Conservation (phyloP, 306 rosid species). For the Sindora glabra region DNA sequence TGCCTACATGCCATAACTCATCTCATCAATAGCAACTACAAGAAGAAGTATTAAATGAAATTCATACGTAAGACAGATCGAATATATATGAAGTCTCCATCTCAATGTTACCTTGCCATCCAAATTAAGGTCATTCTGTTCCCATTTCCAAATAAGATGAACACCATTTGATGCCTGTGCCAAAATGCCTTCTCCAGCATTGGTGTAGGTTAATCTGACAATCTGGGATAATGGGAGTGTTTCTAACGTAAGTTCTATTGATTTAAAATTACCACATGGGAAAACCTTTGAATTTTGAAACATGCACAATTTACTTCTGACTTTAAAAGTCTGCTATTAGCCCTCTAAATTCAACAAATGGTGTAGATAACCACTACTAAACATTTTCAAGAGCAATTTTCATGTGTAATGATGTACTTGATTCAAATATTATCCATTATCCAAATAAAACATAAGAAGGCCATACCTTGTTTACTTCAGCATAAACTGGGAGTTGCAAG, state of each 20-base stretch:
- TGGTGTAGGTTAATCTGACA: constrained; percentile 25
- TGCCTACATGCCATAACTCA: constrained; percentile 13
- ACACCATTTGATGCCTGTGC: constrained; percentile 25
- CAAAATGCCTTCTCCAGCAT: constrained; percentile 24
- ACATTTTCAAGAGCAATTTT: too few relatives aligned
- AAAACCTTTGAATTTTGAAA: not conserved
- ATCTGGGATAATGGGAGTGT: too few relatives aligned
- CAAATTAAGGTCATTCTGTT: not conserved
- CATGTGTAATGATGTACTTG: too few relatives aligned
- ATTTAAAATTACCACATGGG: not conserved
- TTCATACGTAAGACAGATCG: not conserved
- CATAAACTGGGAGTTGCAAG: constrained; percentile 20
- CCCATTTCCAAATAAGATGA: constrained; percentile 42
- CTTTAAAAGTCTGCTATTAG: too few relatives aligned
- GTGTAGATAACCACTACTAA: too few relatives aligned
- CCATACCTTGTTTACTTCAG: not conserved
- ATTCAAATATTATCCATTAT: too few relatives aligned
- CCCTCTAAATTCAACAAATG: not conserved
- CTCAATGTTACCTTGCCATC: constrained; percentile 16
- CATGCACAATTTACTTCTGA: too few relatives aligned
- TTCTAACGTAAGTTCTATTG: not conserved
- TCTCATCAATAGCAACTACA: not conserved
- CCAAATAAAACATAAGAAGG: too few relatives aligned
- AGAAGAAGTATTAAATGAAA: too few relatives aligned
- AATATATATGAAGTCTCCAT: too few relatives aligned